Base-by-base conservation (phyloP, 164 flowering plant genomes). In the Echeveria elegans region DNA sequence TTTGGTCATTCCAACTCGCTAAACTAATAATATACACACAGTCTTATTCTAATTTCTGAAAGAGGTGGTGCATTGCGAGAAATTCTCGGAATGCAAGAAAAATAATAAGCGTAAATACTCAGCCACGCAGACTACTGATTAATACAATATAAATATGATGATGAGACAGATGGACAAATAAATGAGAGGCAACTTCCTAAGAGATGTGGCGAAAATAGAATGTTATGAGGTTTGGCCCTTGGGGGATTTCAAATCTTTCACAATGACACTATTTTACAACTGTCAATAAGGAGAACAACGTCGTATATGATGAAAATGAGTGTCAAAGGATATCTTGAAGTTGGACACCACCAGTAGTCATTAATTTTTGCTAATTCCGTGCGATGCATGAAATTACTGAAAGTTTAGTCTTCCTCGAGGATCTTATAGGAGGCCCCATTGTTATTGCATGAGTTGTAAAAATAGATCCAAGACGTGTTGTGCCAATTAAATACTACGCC, bases 401-500 rank as follows among this genome's bases (percentile, higher is more conserved):
- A 56, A 26, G 19, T 56, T 28, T 11, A 12, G 19, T 19, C 5
- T 56, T 28, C n/a, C n/a, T 56, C 32, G 14, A 28, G 61, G 32
- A 56, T 56, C 61, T 56, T 12, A 26, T 28, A 15, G 6, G 60
- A 56, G 61, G 31, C 18, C 61, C 61, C 61, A 28, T 56, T 29
- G n/a, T 26, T 32, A 56, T 56, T 56, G 19, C 61, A 28, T 56
- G 61, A 56, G 61, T 9, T 56, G 61, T 56, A 11, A 28, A n/a
- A 48, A n/a, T 52, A 3, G 61, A 56, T 26, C 2, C 32, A 26
- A 56, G 18, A 53, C 6, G 19, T 56, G 32, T 56, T 56, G 61
- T 56, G 61, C 61, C 32, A 56, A 12, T 56, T 5, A 28, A 2
- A 56, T 28, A 1, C 32, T 12, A 56, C 61, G 32, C 61, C 61